Evolutionary conservation across 257 asterid genomes (phyloP).

Genomic region (Penstemon barbatus): DNA sequence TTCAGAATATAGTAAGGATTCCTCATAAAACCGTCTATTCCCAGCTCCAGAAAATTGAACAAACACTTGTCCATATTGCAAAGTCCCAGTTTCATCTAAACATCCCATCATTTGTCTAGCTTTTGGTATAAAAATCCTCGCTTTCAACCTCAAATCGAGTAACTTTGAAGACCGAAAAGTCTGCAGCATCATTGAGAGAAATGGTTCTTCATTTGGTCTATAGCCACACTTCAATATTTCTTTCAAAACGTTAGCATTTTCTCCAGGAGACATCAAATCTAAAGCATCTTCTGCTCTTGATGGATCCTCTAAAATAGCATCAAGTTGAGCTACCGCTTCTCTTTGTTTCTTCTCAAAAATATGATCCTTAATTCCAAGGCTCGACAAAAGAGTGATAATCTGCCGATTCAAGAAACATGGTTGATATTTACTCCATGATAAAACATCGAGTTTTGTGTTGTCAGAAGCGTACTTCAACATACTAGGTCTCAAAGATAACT

Average conservation of each 20-base stretch:
- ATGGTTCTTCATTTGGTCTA: slow-evolving; percentile 80
- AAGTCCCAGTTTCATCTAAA: slow-evolving; percentile 71
- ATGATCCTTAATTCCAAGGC: slow-evolving; percentile 67
- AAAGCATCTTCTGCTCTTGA: slow-evolving; percentile 68
- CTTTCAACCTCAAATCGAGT: slow-evolving; percentile 60
- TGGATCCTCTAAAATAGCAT: slow-evolving; percentile 63
- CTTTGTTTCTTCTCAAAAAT: slow-evolving; percentile 63
- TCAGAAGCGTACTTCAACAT: slow-evolving; percentile 72
- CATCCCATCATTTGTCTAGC: slow-evolving; percentile 94
- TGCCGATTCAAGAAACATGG: slow-evolving; percentile 88
- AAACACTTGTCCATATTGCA: slow-evolving; percentile 87
- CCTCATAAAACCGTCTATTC: slow-evolving; percentile 35
- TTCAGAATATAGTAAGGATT: slow-evolving; percentile 27
- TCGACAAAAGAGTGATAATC: slow-evolving; percentile 73
- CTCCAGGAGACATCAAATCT: slow-evolving; percentile 87
- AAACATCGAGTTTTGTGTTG: slow-evolving; percentile 67
- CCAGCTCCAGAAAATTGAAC: slow-evolving; percentile 59
- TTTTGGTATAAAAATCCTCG: slow-evolving; percentile 65
- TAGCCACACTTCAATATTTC: slow-evolving; percentile 82
- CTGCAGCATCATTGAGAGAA: slow-evolving; percentile 85
- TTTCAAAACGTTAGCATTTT: slow-evolving; percentile 68
- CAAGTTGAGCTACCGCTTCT: slow-evolving; percentile 73
- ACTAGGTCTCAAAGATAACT: slow-evolving; percentile 71
- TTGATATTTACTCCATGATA: slow-evolving; percentile 80
- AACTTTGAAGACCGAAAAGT: slow-evolving; percentile 68